These are phyloP conservation scores for Lasiosphaeria miniovina DNA, from an alignment of 495 filamentous ascomycete species.

Conservation along the genomic window DNA sequence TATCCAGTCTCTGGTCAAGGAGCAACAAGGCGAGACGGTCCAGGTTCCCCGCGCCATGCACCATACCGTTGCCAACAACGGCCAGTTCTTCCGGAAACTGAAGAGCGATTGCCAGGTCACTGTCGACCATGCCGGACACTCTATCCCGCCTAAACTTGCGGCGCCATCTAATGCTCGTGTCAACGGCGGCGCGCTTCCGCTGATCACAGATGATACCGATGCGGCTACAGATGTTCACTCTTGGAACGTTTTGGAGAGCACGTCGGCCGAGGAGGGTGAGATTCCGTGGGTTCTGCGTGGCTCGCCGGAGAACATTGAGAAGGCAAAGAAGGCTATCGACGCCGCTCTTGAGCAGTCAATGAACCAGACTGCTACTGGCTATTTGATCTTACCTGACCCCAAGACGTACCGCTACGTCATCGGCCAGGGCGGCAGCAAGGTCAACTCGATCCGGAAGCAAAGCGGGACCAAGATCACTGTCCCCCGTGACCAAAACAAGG, in stretches of 20 bases:
- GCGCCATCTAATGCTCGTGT: conserved; percentile 39
- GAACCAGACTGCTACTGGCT: conserved; percentile 72
- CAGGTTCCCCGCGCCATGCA: conserved; percentile 77
- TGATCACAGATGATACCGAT: conserved; percentile 83
- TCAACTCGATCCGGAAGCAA: conserved; percentile 87
- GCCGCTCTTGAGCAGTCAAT: conserved; percentile 68
- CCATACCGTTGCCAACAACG: conserved; percentile 81
- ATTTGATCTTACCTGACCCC: conserved; percentile 86
- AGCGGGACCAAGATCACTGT: conserved; percentile 91
- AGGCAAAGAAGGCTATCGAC: conserved; percentile 69
- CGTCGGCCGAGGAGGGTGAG: conserved; percentile 59
- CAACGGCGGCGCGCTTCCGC: conserved; percentile 63
- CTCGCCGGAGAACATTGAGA: conserved; percentile 66
- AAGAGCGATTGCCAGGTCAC: conserved; percentile 79
- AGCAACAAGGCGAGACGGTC: conserved; percentile 81
- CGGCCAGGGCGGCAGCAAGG: conserved; percentile 81
- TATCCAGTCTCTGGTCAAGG: conserved; percentile 75
- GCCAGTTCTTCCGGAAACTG: conserved; percentile 84
- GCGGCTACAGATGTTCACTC: conserved; percentile 61
- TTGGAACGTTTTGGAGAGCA: conserved; percentile 72
- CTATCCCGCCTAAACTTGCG: conserved; percentile 64
- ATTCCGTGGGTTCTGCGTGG: conserved; percentile 93
- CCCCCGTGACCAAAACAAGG: conserved; percentile 71
- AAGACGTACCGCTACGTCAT: conserved; percentile 86
- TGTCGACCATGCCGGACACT: conserved; percentile 81